Conservation (phyloP, 163 green algal genomes). For the Prototheca cutis region DNA sequence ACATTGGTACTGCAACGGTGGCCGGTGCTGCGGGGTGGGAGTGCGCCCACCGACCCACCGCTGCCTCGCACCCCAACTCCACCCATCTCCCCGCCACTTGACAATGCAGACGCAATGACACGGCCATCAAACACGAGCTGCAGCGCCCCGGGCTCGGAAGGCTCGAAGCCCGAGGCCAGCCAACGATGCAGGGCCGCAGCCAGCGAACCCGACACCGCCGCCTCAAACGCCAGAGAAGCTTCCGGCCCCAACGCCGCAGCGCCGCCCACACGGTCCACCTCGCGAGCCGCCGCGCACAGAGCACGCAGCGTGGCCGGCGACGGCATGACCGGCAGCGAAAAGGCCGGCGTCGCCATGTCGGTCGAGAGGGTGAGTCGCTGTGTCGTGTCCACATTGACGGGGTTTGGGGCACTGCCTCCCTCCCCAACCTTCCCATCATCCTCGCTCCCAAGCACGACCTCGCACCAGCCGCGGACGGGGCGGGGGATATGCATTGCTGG, state of each 20-base stretch:
- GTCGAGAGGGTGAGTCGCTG: too few relatives aligned
- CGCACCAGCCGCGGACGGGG: conserved; percentile 50
- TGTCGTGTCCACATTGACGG: too few relatives aligned
- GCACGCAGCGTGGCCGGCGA: conserved; percentile 6
- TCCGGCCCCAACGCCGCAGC: conserved; percentile 3
- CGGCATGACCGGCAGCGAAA: not conserved
- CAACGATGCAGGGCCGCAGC: not conserved
- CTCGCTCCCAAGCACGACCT: conserved; percentile 11
- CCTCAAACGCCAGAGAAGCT: not conserved
- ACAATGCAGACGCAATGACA: too few relatives aligned
- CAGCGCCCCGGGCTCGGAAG: conserved; percentile 65
- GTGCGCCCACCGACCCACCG: too few relatives aligned
- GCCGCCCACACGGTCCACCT: not conserved
- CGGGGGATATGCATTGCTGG: conserved; percentile 28
- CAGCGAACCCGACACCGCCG: not conserved
- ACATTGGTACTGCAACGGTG: too few relatives aligned
- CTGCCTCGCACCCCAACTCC: too few relatives aligned
- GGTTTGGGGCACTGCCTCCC: too few relatives aligned
- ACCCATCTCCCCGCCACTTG: too few relatives aligned
- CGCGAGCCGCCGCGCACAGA: conserved; percentile 14
- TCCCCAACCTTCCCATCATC: too few relatives aligned
- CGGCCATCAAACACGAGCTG: conserved; percentile 74
- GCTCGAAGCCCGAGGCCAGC: not conserved
- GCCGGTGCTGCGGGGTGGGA: too few relatives aligned
- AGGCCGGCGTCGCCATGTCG: conserved; percentile 13